These are phyloP conservation scores for Globisporangium uncinulatum DNA, from an alignment of 352 stramenopile species.

Conservation along the genomic window DNA sequence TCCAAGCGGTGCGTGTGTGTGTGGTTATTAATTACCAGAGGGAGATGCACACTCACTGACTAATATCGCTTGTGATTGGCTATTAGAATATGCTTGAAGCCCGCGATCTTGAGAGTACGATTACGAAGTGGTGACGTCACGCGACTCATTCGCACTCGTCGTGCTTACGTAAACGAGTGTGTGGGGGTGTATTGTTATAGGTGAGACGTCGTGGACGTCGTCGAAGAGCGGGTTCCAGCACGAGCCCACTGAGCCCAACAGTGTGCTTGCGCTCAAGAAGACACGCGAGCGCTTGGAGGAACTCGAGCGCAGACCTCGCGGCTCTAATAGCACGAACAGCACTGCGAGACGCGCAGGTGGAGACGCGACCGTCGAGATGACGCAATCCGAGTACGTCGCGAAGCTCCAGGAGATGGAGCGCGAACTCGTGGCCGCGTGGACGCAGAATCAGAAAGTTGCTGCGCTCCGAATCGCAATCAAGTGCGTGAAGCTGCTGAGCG, in stretches of 20 bases:
- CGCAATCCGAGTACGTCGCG: conserved; percentile 75
- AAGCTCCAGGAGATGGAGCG: conserved; percentile 77
- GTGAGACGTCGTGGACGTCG: conserved; percentile 32
- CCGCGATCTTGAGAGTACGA: conserved; percentile 52
- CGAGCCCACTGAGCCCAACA: conserved; percentile 22
- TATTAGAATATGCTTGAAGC: conserved; percentile 65
- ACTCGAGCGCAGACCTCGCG: conserved; percentile 30
- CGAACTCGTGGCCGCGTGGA: conserved; percentile 64
- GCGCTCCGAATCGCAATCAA: conserved; percentile 90
- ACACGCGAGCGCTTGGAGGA: conserved; percentile 63
- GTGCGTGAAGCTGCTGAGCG: conserved; percentile 82
- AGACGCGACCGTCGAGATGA: conserved; percentile 63
- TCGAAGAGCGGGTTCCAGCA: conserved; percentile 34
- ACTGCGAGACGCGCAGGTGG: background rate
- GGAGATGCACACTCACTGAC: background rate
- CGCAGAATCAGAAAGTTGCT: conserved; percentile 83
- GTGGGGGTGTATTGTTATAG: conserved; percentile 8
- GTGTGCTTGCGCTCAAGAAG: conserved; percentile 49
- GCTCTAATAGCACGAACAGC: conserved; percentile 4
- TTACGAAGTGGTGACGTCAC: background rate
- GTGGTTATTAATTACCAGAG: background rate
- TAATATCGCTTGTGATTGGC: conserved; percentile 1
- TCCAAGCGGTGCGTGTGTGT: conserved; percentile 45
- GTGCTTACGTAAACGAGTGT: too few species aligned
- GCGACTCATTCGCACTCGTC: background rate